phyloP scores from a whole-genome alignment of 495 filamentous ascomycete genomes.

The Pseudoneurospora amorphoporcata region DNA sequence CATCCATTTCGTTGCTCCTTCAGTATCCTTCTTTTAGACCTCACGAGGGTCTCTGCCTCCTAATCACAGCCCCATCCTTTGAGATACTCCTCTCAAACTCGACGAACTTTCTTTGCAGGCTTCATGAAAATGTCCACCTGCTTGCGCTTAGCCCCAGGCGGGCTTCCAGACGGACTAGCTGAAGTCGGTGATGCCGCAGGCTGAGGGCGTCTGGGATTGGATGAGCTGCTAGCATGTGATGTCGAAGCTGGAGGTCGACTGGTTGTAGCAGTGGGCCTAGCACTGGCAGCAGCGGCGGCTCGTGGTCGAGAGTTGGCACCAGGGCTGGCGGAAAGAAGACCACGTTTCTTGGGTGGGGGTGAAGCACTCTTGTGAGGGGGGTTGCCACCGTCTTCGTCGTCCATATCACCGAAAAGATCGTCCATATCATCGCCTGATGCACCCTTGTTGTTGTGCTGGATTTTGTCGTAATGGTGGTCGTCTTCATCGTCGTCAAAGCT shows the following conservation, averaged over 20 bases:
- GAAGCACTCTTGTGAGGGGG: not conserved
- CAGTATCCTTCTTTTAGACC: not conserved
- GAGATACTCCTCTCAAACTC: not conserved
- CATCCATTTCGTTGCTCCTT: not conserved
- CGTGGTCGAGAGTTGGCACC: constrained; percentile 7
- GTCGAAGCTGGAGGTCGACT: not conserved
- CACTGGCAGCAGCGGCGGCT: not conserved
- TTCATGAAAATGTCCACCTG: constrained; percentile 25
- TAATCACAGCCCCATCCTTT: not conserved
- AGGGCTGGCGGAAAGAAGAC: constrained; percentile 9
- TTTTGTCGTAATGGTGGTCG: not conserved
- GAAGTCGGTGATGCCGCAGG: not conserved
- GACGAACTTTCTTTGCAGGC: constrained; percentile 9
- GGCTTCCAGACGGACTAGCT: not conserved
- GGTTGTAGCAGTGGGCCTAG: not conserved
- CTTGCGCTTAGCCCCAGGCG: constrained; percentile 16
- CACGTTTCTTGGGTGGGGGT: not conserved
- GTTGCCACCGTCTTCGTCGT: not conserved
- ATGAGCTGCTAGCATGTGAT: not conserved
- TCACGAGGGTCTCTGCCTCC: not conserved
- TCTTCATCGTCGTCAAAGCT: constrained; percentile 15
- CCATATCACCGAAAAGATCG: constrained; percentile 10
- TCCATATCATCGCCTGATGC: not conserved
- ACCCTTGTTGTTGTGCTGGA: not conserved
- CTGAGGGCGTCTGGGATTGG: not conserved